phyloP scores from a whole-genome alignment of 1,284 basidiomycete genomes.

The Ceratobasidium sp. region DNA sequence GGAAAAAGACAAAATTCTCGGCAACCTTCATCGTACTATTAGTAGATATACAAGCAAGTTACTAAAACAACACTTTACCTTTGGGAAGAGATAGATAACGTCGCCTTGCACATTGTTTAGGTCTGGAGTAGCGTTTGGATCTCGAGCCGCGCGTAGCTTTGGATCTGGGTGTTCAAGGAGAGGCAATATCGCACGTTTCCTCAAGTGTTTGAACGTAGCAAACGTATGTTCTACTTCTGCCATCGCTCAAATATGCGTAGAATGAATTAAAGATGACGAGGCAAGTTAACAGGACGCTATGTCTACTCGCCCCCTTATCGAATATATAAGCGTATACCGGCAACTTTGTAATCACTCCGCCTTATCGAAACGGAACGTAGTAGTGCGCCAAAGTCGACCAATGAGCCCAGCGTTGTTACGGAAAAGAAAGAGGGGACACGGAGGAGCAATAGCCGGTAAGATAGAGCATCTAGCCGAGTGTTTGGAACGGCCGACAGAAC shows the following conservation, averaged over 20 bases:
- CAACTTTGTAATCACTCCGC: background rate
- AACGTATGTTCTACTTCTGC: background rate
- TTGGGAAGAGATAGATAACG: slow-evolving; percentile 18
- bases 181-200: slow-evolving; percentile 3
- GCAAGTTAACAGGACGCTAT: background rate
- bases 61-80: slow-evolving; percentile 8
- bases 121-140: background rate
- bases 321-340: background rate
- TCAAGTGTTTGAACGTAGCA: background rate
- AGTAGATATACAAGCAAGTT: background rate
- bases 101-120: slow-evolving; percentile 33
- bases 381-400: background rate
- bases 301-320: background rate
- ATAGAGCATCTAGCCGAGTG: background rate
- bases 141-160: background rate
- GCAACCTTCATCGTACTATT: background rate
- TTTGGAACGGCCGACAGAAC: background rate
- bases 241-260: background rate
- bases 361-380: background rate
- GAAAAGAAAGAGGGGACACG: background rate
- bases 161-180: background rate
- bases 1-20: slow-evolving; percentile 36
- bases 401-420: background rate
- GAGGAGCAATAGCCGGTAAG: background rate
- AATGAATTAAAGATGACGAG: background rate